Evolutionary conservation across 73 alveolate species (phyloP), one percentile per base, ranked within the genome.

Genomic region (Symbiodinium natans): DNA sequence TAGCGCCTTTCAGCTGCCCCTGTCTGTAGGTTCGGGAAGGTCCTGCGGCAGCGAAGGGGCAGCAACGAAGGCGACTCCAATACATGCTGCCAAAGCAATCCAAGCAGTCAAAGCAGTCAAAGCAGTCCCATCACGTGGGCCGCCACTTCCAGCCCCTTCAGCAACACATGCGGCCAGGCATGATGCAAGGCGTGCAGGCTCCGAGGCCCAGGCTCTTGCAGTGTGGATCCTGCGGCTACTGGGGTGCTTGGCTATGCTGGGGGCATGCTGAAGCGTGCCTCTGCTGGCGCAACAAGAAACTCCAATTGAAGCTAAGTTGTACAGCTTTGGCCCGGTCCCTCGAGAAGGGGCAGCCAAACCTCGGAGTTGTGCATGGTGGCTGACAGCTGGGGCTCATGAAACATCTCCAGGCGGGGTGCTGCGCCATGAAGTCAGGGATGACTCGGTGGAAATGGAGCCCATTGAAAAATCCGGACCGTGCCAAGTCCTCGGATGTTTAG

Each of bases 401-500:
- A 6, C 6, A 19, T 8, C 48, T 36, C 48, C 33, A 27, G 33
- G 89, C 84, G 9, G n/a, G 92, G 98, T 87, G 80, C 99, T 99
- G 99, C 27, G 95, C 95, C 99, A 99, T 99, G 98, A 99, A 99
- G 97, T 96, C 99, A 43, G 98, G 88, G 83, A 99, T 99, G 59
- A 99, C 99, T 71, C 99, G 94, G 92, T 99, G 99, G 77, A 99
- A 99, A 42, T 97, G 98, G 52, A 99, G 90, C 31, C 99, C 99
- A 88, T 99, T 99, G 93, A 97, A 99, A 83, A 99, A 99, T 33
- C 99, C 99, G 39, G 93, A 85, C 96, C 89, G 83, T 52, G 99
- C 99, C 88, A 99, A 83, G 41, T 99, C 99, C 97, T 90, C 34
- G 11, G 23, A 29, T 52, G 1, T 7, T 63, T 31, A 23, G 27